Conservation (phyloP, 108 stramenopile species). For the Chaetoceros muelleri region DNA sequence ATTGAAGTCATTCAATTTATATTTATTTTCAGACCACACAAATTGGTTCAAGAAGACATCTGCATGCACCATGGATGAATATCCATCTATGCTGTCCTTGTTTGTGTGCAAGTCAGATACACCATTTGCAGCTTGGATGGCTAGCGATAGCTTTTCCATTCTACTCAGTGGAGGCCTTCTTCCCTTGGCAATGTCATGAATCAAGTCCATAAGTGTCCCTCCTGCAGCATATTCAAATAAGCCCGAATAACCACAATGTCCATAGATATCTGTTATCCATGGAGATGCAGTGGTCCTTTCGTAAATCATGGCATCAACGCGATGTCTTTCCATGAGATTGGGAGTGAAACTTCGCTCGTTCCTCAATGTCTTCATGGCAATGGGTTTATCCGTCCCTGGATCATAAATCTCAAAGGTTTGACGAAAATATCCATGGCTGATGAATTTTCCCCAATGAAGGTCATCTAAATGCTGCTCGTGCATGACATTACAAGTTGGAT, state of each 20-base stretch:
- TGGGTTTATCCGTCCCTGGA: not conserved
- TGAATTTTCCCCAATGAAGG: not conserved
- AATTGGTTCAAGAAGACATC: slow-evolving; percentile 12
- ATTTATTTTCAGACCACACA: slow-evolving; percentile 3
- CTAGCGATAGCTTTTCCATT: not conserved
- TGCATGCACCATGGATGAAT: slow-evolving; percentile 10
- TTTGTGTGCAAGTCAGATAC: not conserved
- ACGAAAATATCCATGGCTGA: not conserved
- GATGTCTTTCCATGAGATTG: slow-evolving; percentile 41
- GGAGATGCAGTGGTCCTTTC: slow-evolving; percentile 49
- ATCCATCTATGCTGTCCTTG: not conserved
- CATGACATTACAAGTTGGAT: slow-evolving; percentile 5
- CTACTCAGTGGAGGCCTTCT: not conserved
- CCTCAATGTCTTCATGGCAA: slow-evolving; percentile 44
- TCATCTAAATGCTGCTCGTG: slow-evolving; percentile 3
- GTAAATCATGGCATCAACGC: slow-evolving; percentile 70
- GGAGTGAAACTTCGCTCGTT: slow-evolving; percentile 32
- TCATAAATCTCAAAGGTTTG: not conserved
- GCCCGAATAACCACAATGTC: slow-evolving; percentile 57
- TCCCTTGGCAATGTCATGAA: not conserved
- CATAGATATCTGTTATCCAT: slow-evolving; percentile 62
- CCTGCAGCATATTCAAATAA: slow-evolving; percentile 46
- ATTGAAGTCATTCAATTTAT: slow-evolving; percentile 22
- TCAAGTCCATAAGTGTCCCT: slow-evolving; percentile 12
- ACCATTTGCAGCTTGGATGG: not conserved